phyloP scores from a whole-genome alignment of 139 green algal genomes.

The Pseudopediastrum boryanum region DNA sequence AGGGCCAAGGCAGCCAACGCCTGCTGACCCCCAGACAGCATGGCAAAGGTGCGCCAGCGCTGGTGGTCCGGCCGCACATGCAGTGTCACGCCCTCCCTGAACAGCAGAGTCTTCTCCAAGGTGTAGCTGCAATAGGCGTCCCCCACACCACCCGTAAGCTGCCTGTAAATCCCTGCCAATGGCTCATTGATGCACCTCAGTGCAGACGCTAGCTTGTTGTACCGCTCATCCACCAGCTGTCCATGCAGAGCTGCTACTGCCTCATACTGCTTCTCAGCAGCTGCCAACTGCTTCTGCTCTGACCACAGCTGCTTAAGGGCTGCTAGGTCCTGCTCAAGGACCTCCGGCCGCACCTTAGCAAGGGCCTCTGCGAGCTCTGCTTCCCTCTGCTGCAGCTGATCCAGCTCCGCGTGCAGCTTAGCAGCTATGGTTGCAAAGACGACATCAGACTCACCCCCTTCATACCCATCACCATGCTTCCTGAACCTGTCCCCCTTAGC shows the following conservation, averaged over 20 bases:
- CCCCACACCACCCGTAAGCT: conserved; percentile 46
- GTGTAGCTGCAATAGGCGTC: conserved; percentile 58
- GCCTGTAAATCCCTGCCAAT: conserved; percentile 24
- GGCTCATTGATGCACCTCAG: conserved; percentile 16
- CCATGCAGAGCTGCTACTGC: neutral
- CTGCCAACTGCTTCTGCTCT: conserved; percentile 32
- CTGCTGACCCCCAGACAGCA: conserved; percentile 83
- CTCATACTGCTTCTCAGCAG: neutral
- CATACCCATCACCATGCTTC: too few relatives aligned
- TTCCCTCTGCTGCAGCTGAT: conserved; percentile 14
- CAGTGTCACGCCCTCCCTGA: conserved; percentile 63
- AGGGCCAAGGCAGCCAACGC: conserved; percentile 79
- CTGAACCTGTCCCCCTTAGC: too few relatives aligned
- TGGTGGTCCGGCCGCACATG: conserved; percentile 71
- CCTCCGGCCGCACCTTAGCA: too few relatives aligned
- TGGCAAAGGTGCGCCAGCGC: conserved; percentile 69
- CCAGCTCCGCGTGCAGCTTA: too few relatives aligned
- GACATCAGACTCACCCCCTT: too few relatives aligned
- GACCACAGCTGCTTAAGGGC: neutral
- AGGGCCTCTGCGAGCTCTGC: too few relatives aligned
- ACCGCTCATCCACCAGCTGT: conserved; percentile 51
- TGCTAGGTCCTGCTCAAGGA: too few relatives aligned
- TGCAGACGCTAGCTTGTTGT: conserved; percentile 33
- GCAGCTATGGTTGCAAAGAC: too few relatives aligned
- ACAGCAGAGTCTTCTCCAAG: conserved; percentile 46